A percentile compares a stretch with the other conserved stretches of the same genome.
Conservation (phyloP, 2,329 filamentous ascomycete genomes). For the Aspergillus chevalieri region DNA sequence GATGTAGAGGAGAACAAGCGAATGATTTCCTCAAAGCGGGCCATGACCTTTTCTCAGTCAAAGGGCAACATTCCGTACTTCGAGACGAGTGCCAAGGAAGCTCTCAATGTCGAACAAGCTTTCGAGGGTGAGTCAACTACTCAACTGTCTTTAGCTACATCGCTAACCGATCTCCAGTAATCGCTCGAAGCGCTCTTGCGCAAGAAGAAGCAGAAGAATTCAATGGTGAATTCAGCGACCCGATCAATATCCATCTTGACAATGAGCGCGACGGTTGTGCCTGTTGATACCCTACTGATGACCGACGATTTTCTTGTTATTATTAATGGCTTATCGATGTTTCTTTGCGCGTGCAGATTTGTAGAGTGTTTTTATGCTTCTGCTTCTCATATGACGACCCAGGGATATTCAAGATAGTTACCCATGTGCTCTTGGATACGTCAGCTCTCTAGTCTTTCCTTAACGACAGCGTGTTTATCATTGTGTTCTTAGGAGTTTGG, state of each 20-base stretch:
- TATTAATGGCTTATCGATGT: conserved; percentile 14
- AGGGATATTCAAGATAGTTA: background rate
- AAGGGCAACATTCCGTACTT: conserved; percentile 98
- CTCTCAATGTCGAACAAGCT: conserved; percentile 91
- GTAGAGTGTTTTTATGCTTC: conserved; percentile 11
- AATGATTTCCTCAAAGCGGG: conserved; percentile 91
- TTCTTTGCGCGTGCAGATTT: conserved; percentile 9
- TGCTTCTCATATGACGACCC: conserved; percentile 6
- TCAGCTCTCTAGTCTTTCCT: conserved; percentile 5
- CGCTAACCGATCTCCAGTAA: conserved; percentile 55
- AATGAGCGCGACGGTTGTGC: conserved; percentile 88
- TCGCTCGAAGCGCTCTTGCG: conserved; percentile 87
- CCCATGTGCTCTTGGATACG: background rate
- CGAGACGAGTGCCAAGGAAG: conserved; percentile 98
- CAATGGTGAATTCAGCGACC: conserved; percentile 93
- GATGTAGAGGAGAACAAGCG: conserved; percentile 97
- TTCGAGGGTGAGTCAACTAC: conserved; percentile 56
- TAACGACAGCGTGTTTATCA: conserved; percentile 5
- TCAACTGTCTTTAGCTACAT: background rate
- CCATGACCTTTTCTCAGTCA: conserved; percentile 94
- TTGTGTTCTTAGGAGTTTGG: conserved; percentile 20
- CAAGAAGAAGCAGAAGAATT: conserved; percentile 98
- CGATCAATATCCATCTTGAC: conserved; percentile 96
- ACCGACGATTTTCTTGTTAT: conserved; percentile 14
- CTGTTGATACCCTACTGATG: conserved; percentile 55